These are phyloP conservation scores for Hamamelis virginiana DNA, from an alignment of 164 flowering plant genomes.

Conservation along the genomic window DNA sequence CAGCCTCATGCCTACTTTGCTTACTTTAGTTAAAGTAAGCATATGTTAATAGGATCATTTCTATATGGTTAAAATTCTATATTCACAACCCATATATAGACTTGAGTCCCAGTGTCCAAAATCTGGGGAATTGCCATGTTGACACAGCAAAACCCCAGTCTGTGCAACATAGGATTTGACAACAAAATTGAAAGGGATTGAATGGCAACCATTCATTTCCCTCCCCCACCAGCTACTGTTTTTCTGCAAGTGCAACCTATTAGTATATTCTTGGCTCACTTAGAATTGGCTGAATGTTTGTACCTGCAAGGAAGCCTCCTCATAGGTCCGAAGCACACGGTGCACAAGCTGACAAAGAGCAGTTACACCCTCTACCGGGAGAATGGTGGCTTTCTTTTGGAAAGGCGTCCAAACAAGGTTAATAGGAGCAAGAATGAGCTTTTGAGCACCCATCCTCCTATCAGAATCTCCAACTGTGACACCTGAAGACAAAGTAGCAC, in stretches of 20 bases:
- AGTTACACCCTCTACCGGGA: constrained; percentile 78
- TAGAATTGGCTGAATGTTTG: background rate
- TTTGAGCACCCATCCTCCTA: constrained; percentile 40
- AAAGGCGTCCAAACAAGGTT: constrained; percentile 76
- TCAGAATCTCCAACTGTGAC: constrained; percentile 33
- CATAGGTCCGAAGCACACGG: constrained; percentile 62
- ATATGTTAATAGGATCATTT: too few relatives aligned
- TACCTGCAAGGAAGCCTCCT: constrained; percentile 85
- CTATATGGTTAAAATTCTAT: too few relatives aligned
- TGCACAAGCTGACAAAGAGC: constrained; percentile 70
- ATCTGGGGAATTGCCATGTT: too few relatives aligned
- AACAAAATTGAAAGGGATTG: too few relatives aligned
- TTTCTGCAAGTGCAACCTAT: background rate
- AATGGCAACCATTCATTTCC: too few relatives aligned
- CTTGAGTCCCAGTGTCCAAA: too few relatives aligned
- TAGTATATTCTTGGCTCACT: background rate
- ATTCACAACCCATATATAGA: too few relatives aligned
- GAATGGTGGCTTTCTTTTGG: constrained; percentile 58
- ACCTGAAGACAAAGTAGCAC: constrained; percentile 44
- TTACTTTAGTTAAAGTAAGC: too few relatives aligned
- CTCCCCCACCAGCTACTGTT: too few relatives aligned
- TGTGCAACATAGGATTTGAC: too few relatives aligned
- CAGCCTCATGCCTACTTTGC: too few relatives aligned
- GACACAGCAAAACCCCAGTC: too few relatives aligned
- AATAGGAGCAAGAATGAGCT: constrained; percentile 52